Conservation (phyloP, 768 basidiomycete species). For the Hypholoma sublateritium region DNA sequence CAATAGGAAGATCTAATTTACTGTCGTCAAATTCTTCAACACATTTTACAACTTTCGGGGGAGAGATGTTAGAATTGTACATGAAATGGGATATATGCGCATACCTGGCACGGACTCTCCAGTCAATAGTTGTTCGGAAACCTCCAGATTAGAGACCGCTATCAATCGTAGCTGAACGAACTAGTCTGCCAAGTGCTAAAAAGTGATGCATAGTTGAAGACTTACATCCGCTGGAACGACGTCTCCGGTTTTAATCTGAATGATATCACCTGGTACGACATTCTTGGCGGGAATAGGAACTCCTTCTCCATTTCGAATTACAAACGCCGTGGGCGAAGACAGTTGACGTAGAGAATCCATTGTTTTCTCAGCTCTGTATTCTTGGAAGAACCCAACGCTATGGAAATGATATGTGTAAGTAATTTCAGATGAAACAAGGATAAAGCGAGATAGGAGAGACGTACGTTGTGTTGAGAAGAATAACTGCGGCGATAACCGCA, state of each 20-base stretch:
- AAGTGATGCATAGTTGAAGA: background rate
- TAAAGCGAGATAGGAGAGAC: slow-evolving; percentile 3
- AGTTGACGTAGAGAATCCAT: slow-evolving; percentile 50
- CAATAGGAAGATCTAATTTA: slow-evolving; percentile 36
- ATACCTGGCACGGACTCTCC: slow-evolving; percentile 50
- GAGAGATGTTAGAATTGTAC: too few relatives aligned
- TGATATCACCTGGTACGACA: slow-evolving; percentile 43
- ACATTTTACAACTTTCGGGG: slow-evolving; percentile 35
- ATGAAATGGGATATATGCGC: background rate
- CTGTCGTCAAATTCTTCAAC: slow-evolving; percentile 27
- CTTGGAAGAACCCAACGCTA: slow-evolving; percentile 45
- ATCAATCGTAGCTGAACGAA: slow-evolving; percentile 37
- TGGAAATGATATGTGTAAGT: background rate
- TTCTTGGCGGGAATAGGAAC: slow-evolving; percentile 39
- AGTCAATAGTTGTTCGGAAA: slow-evolving; percentile 52
- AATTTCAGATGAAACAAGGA: background rate
- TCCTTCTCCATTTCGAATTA: slow-evolving; percentile 41
- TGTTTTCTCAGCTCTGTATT: slow-evolving; percentile 48
- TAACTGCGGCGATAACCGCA: slow-evolving; percentile 47
- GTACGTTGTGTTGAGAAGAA: slow-evolving; percentile 40
- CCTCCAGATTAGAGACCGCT: slow-evolving; percentile 45
- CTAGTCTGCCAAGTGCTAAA: slow-evolving; percentile 1
- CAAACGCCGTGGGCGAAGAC: slow-evolving; percentile 45
- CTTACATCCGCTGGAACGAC: slow-evolving; percentile 45
- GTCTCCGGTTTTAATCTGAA: slow-evolving; percentile 40